A percentile compares a stretch with the other conserved stretches of the same genome.
These are phyloP conservation scores for Rhynchospora breviuscula DNA, from an alignment of 176 grass and related monocot genomes.

Conservation along the genomic window DNA sequence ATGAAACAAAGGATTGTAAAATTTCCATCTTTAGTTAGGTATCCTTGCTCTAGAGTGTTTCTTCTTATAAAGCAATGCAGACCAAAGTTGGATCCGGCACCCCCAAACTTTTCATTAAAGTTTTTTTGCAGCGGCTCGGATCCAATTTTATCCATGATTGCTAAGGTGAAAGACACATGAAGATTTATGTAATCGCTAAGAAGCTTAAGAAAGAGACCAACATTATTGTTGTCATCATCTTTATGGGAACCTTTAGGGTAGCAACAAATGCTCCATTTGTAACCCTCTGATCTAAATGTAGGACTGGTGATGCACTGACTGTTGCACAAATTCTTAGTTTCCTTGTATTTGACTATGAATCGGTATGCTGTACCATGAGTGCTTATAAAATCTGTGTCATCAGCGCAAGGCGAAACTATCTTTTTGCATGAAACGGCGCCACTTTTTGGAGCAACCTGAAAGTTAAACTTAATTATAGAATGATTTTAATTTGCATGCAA, in stretches of 20 bases:
- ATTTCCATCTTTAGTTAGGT: background rate
- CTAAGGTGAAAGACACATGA: conserved; percentile 1
- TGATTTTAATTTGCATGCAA: too few species aligned
- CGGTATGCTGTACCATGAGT: background rate
- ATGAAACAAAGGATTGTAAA: background rate
- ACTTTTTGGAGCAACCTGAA: too few species aligned
- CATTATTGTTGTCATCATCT: background rate
- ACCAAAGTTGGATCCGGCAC: background rate
- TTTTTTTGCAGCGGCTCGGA: background rate
- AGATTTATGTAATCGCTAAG: background rate
- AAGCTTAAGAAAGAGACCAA: conserved; percentile 8
- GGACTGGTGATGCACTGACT: background rate
- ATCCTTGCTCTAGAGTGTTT: background rate
- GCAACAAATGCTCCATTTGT: conserved; percentile 13
- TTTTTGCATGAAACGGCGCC: too few species aligned
- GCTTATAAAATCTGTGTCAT: background rate
- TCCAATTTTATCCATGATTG: background rate
- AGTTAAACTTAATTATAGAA: too few species aligned
- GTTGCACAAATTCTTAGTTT: background rate
- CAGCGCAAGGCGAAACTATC: too few species aligned
- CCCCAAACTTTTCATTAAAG: background rate
- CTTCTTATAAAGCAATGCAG: background rate
- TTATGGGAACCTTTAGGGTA: background rate
- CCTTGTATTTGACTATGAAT: background rate
- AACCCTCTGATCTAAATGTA: background rate